phyloP scores from a whole-genome alignment of 352 stramenopile species.

The Globisporangium emineosum region DNA sequence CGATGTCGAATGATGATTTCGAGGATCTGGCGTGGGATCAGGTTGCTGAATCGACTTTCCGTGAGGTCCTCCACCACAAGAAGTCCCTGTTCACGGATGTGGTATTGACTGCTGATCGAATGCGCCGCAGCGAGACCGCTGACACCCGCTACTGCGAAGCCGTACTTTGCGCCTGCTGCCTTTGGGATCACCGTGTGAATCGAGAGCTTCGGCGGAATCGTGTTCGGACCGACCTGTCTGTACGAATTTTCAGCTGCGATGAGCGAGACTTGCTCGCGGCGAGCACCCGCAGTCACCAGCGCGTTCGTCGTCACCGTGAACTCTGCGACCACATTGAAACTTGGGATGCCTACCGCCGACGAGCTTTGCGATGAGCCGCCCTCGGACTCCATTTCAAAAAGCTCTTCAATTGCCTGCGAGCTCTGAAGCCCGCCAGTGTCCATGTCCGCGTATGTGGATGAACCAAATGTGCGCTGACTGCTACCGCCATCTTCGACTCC shows the following conservation, averaged over 20 bases:
- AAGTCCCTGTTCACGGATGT: slow-evolving; percentile 78
- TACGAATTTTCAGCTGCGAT: slow-evolving; percentile 70
- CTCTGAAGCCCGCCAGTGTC: slow-evolving; percentile 26
- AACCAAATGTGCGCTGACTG: slow-evolving; percentile 49
- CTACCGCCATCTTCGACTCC: slow-evolving; percentile 22
- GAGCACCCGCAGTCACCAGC: slow-evolving; percentile 59
- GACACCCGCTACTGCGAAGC: slow-evolving; percentile 43
- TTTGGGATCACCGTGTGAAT: slow-evolving; percentile 82
- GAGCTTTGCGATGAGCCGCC: slow-evolving; percentile 41
- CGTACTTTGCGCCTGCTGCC: slow-evolving; percentile 58
- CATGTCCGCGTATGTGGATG: slow-evolving; percentile 39
- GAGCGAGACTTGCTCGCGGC: slow-evolving; percentile 58
- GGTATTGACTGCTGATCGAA: slow-evolving; percentile 83
- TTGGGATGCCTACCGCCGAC: slow-evolving; percentile 20
- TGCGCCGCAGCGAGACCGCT: slow-evolving; percentile 47
- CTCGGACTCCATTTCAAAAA: slow-evolving; percentile 81
- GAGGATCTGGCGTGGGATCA: slow-evolving; percentile 76
- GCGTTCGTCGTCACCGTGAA: slow-evolving; percentile 69
- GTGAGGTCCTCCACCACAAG: slow-evolving; percentile 83
- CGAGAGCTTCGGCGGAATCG: slow-evolving; percentile 60
- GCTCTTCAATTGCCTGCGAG: slow-evolving; percentile 66
- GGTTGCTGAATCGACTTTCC: slow-evolving; percentile 82
- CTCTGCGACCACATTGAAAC: slow-evolving; percentile 62
- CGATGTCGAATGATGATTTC: slow-evolving; percentile 78
- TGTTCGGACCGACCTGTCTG: slow-evolving; percentile 56